Percentiles rank a stretch among this genome's conserved stretches.
Evolutionary conservation across 1,284 basidiomycete genomes (phyloP).

Genomic region (Ustilago nuda): DNA sequence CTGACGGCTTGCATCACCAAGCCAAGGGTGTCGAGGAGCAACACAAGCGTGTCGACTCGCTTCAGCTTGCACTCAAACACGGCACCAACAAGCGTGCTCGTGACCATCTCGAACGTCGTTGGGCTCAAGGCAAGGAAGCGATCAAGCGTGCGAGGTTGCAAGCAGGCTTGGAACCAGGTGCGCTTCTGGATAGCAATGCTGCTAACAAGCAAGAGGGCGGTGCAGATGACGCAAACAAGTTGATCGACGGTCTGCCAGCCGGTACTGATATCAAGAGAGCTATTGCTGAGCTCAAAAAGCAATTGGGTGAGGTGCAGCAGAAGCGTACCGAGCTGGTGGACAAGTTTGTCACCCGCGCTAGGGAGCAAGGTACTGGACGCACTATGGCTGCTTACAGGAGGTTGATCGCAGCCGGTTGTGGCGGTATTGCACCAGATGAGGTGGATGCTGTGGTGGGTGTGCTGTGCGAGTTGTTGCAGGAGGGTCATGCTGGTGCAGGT

Average conservation of each 20-base stretch:
- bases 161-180: slow-evolving; percentile 37
- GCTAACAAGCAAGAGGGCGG: slow-evolving; percentile 15
- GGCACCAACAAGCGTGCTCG: slow-evolving; percentile 85
- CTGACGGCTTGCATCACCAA: slow-evolving; percentile 76
- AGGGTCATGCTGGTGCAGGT: slow-evolving; percentile 32
- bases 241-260: slow-evolving; percentile 30
- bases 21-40: slow-evolving; percentile 78
- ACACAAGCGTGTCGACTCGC: slow-evolving; percentile 74
- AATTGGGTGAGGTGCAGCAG: slow-evolving; percentile 46
- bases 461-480: slow-evolving; percentile 65
- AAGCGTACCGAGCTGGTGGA: slow-evolving; percentile 46
- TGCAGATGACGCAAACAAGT: slow-evolving; percentile 4
- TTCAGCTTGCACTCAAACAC: slow-evolving; percentile 77
- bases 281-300: slow-evolving; percentile 43
- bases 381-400: slow-evolving; percentile 67
- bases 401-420: slow-evolving; percentile 66
- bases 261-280: slow-evolving; percentile 39
- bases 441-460: slow-evolving; percentile 66
- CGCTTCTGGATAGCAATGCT: slow-evolving; percentile 30
- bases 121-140: slow-evolving; percentile 50
- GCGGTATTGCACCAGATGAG: slow-evolving; percentile 64
- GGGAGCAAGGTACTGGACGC: slow-evolving; percentile 62
- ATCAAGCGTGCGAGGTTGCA: slow-evolving; percentile 54
- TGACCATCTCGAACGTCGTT: slow-evolving; percentile 52
- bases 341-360: slow-evolving; percentile 47